Evolutionary conservation across 2,329 filamentous ascomycete species (phyloP), one percentile per base, ranked within the genome.

Genomic region (Aaosphaeria pasadenensis): DNA sequence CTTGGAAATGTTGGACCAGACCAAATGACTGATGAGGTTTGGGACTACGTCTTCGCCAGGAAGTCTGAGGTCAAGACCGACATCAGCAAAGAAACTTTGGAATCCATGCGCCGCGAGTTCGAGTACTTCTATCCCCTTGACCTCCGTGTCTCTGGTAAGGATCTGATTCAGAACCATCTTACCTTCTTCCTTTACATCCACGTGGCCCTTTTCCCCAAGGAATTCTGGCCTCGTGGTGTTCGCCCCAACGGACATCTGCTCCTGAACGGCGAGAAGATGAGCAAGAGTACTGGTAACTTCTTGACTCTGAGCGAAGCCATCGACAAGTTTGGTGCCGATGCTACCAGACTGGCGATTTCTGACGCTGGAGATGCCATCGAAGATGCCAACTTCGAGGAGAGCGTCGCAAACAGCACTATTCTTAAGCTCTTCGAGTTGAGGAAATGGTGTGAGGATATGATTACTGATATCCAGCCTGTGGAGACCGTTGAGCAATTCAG

Each of bases 181-280:
- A 96, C 91, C 9, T 96, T 97, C 79, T 94, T 88, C 80, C 80
- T 97, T 46, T 97, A 97, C 75, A 87, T 92, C 58, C 94, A 97
- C 71, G 72, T 94, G 55, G 94, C 94, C 7, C 80, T 99, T 39
- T 97, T 96, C 79, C 83, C 85, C 9, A 82, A 83, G 50, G 83
- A 92, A 70, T 95, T 91, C 77, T 96, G 92, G 91, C 94, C 94
- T 7, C 82, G 81, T 44, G 85, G 85, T 53, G 81, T 97, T 57
- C 87, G 94, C 56, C 86, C 88, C 53, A 99, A 99, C 66, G 94
- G 94, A 1, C 92, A 97, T 74, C 75, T 97, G 63, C 84, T 95
- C 71, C 79, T 99, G 55, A 99, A 99, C 69, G 92, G 92, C 43
- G 89, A 96, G 69, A 99, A 99, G 82, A 99, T 99, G 94, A 88